Conservation (phyloP, 495 filamentous ascomycete genomes). For the Penicillium paxilli region DNA sequence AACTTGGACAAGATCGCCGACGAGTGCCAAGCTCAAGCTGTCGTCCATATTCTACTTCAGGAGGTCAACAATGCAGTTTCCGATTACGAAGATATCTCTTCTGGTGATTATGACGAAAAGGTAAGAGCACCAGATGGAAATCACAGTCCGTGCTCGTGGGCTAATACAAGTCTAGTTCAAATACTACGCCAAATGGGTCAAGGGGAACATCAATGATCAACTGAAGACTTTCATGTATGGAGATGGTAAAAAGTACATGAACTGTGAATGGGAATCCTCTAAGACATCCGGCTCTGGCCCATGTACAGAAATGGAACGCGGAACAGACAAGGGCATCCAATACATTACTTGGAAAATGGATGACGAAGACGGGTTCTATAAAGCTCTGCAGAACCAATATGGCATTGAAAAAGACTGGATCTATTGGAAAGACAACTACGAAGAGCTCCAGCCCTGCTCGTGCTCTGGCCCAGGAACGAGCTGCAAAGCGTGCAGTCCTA, state of each 20-base stretch:
- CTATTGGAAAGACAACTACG: conserved; percentile 1
- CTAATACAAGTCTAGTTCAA: conserved; percentile 1
- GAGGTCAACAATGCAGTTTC: no score
- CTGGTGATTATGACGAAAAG: no score
- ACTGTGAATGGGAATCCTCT: conserved; percentile 1
- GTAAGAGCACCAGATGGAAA: no score
- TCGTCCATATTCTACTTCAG: neutral
- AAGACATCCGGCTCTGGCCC: neutral
- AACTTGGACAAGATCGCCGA: neutral
- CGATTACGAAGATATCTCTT: no score
- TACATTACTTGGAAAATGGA: neutral
- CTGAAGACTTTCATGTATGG: neutral
- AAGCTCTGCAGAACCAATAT: conserved; percentile 1
- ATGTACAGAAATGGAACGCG: conserved; percentile 1
- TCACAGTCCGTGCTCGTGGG: no score
- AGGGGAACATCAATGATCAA: neutral
- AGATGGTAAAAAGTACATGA: neutral
- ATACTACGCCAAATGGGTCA: conserved; percentile 4
- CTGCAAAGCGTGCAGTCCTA: neutral
- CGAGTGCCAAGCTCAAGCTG: neutral
- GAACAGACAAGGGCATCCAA: neutral
- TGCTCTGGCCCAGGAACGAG: no score
- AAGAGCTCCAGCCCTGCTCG: neutral
- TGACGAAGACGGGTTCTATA: conserved; percentile 1
- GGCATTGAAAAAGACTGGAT: conserved; percentile 3